Evolutionary conservation across 805 yeast species (phyloP).

Genomic region (Lipomyces sp.): DNA sequence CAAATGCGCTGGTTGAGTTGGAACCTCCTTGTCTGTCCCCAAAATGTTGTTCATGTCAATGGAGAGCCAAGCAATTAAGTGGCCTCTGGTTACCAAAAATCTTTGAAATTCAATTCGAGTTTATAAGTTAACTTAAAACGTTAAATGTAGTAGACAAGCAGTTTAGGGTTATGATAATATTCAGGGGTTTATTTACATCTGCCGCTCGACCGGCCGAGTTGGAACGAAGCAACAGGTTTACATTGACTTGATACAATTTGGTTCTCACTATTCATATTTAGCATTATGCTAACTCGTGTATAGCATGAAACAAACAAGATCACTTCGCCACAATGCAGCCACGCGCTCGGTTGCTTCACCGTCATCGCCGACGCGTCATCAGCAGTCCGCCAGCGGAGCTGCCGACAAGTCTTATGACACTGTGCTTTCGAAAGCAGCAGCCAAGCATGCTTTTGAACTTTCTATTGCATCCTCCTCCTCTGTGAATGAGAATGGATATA

Average conservation of each 20-base stretch:
- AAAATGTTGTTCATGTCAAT: too few species aligned
- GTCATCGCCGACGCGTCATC: not conserved
- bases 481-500: not conserved
- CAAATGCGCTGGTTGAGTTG: too few species aligned
- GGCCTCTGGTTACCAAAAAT: too few species aligned
- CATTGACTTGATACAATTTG: not conserved
- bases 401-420: slow-evolving; percentile 5
- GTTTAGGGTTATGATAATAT: not conserved
- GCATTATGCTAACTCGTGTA: not conserved
- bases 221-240: not conserved
- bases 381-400: not conserved
- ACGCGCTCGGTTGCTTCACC: not conserved
- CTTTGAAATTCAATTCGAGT: too few species aligned
- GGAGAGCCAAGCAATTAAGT: too few species aligned
- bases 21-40: too few species aligned
- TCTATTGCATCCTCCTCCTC: slow-evolving; percentile 1
- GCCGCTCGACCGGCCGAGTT: not conserved
- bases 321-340: not conserved
- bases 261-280: not conserved
- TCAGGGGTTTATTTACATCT: not conserved
- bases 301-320: not conserved
- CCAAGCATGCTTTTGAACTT: slow-evolving; percentile 9
- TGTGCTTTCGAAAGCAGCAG: slow-evolving; percentile 11
- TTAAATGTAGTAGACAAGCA: not conserved
- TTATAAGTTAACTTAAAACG: too few species aligned